These are phyloP conservation scores for Lachancea meyersii DNA, from an alignment of 805 yeast species.

Conservation along the genomic window DNA sequence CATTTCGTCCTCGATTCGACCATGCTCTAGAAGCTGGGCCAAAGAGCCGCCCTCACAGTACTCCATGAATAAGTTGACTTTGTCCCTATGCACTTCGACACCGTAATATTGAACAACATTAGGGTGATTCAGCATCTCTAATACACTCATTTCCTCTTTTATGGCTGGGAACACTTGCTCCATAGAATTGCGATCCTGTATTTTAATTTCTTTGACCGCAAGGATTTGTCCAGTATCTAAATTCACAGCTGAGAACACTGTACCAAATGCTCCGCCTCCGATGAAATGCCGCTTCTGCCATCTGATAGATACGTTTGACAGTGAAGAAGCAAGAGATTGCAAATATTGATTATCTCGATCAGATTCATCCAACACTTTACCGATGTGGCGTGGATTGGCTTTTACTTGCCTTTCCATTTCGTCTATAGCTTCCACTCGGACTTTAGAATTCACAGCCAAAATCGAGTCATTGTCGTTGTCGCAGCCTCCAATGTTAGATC, in stretches of 20 bases:
- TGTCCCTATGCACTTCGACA: conserved; percentile 93
- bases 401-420: conserved; percentile 50
- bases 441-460: conserved; percentile 54
- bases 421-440: conserved; percentile 58
- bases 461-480: conserved; percentile 50
- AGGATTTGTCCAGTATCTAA: conserved; percentile 91
- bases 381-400: conserved; percentile 51
- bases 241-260: conserved; percentile 86
- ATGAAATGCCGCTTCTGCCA: conserved; percentile 95
- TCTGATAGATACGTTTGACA: conserved; percentile 83
- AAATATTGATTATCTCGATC: conserved; percentile 84
- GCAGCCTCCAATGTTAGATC: conserved; percentile 31
- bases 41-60: conserved; percentile 94
- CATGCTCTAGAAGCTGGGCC: conserved; percentile 78
- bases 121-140: conserved; percentile 93
- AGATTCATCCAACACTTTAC: conserved; percentile 82
- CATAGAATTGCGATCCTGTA: conserved; percentile 82
- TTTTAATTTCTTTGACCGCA: conserved; percentile 93
- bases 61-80: conserved; percentile 95
- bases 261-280: conserved; percentile 95
- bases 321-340: conserved; percentile 78
- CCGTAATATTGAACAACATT: conserved; percentile 95
- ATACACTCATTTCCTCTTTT: conserved; percentile 92
- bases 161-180: conserved; percentile 80
- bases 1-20: conserved; percentile 91